A percentile compares a stretch with the other conserved stretches of the same genome.
Evolutionary conservation across 306 rosid genomes (phyloP).

Genomic region (Pyrus betulifolia): DNA sequence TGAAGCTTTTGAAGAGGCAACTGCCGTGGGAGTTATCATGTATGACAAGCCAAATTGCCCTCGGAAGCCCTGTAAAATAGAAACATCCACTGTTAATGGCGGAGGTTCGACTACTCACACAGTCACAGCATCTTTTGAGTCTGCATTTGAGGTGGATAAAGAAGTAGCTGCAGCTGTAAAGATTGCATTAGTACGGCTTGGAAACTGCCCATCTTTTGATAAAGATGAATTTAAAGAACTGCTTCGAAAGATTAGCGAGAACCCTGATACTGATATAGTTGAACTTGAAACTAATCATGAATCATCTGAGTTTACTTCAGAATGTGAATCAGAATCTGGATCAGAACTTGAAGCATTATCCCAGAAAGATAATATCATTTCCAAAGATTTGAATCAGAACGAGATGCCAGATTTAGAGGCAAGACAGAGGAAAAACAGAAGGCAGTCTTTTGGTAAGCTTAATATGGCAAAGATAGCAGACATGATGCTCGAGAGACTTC

Average conservation of each 20-base stretch:
- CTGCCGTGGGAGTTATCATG: constrained; percentile 75
- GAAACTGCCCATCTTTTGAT: constrained; percentile 54
- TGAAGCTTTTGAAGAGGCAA: constrained; percentile 82
- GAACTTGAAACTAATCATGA: constrained; percentile 45
- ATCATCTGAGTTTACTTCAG: constrained; percentile 38
- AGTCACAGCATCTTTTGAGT: constrained; percentile 78
- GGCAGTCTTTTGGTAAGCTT: constrained; percentile 47
- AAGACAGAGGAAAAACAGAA: constrained; percentile 43
- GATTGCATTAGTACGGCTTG: constrained; percentile 65
- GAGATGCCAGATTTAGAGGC: constrained; percentile 27
- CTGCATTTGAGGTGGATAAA: constrained; percentile 88
- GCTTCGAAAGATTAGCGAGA: constrained; percentile 69
- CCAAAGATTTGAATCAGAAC: constrained; percentile 31
- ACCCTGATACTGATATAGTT: constrained; percentile 65
- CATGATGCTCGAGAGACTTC: constrained; percentile 74
- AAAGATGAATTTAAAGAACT: constrained; percentile 69
- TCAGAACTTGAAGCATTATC: constrained; percentile 40
- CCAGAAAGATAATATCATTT: constrained; percentile 19
- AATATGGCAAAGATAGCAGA: constrained; percentile 49
- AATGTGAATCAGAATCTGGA: constrained; percentile 53
- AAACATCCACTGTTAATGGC: constrained; percentile 43
- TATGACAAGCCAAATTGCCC: constrained; percentile 77
- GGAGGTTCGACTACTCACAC: constrained; percentile 63
- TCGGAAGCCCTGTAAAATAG: constrained; percentile 52
- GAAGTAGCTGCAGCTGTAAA: constrained; percentile 92